phyloP scores from a whole-genome alignment of 2,329 filamentous ascomycete species.

The Geosmithia morbida region DNA sequence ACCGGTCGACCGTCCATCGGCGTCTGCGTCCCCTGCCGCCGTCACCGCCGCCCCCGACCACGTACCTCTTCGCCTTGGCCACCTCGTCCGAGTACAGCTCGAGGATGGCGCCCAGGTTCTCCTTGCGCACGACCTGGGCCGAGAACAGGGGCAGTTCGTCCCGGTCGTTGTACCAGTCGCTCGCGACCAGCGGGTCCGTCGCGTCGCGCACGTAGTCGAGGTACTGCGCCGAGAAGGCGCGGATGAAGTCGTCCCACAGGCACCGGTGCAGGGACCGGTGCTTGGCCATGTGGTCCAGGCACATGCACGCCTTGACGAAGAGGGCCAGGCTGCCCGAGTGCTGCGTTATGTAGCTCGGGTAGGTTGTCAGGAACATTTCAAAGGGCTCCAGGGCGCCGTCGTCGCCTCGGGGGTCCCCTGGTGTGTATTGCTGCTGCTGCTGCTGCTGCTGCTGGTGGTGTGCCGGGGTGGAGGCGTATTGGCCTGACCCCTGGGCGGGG shows the following conservation, averaged over 20 bases:
- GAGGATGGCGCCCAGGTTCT: constrained; percentile 19
- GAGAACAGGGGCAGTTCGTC: constrained; percentile 13
- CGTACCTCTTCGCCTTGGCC: constrained; percentile 5
- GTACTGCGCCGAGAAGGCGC: constrained; percentile 26
- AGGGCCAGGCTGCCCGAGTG: constrained; percentile 20
- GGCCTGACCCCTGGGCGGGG: too few species aligned
- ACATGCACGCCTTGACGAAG: constrained; percentile 31
- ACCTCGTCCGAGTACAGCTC: constrained; percentile 17
- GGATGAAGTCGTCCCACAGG: constrained; percentile 39
- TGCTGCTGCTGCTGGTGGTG: background rate
- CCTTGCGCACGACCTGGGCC: constrained; percentile 16
- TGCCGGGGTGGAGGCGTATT: too few species aligned
- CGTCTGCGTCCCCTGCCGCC: background rate
- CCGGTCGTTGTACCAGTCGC: constrained; percentile 25
- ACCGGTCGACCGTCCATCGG: background rate
- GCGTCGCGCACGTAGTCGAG: constrained; percentile 20
- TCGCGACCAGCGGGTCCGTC: constrained; percentile 17
- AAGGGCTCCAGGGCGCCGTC: background rate
- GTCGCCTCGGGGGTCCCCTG: background rate
- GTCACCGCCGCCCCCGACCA: background rate
- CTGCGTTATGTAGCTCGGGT: constrained; percentile 26
- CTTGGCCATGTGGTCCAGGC: constrained; percentile 21
- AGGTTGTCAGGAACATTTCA: constrained; percentile 22
- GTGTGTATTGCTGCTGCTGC: background rate
- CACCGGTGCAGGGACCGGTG: constrained; percentile 21